phyloP scores from a whole-genome alignment of 345 rosid genomes.

The Bruguiera gymnorhiza region DNA sequence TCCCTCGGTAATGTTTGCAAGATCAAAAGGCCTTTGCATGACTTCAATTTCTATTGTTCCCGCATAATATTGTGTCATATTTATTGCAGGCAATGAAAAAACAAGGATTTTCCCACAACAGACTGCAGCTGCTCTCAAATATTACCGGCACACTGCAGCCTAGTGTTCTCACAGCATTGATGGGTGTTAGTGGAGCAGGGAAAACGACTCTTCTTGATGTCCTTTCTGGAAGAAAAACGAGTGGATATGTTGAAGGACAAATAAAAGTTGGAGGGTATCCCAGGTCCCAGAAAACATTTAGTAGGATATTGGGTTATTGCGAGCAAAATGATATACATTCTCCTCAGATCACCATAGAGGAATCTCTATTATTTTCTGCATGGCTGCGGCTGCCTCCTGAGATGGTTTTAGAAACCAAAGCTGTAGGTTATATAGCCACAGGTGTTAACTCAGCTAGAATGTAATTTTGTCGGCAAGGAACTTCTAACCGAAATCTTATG shows the following conservation, averaged over 20 bases:
- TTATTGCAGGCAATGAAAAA: not conserved
- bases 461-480: not conserved
- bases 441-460: too few relatives aligned
- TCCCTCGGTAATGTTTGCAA: too few relatives aligned
- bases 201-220: not conserved
- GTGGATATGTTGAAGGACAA: not conserved
- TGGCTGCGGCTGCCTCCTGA: not conserved
- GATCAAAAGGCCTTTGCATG: too few relatives aligned
- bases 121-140: not conserved
- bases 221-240: not conserved
- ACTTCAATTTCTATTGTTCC: too few relatives aligned
- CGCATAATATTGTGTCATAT: too few relatives aligned
- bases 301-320: not conserved
- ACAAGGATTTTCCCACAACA: not conserved
- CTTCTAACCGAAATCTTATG: not conserved
- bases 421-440: too few relatives aligned
- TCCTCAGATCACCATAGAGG: not conserved
- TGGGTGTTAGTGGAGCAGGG: not conserved
- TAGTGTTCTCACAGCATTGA: not conserved
- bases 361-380: not conserved
- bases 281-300: not conserved
- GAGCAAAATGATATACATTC: not conserved
- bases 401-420: not conserved
- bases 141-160: not conserved
- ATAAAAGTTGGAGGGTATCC: not conserved